These are phyloP conservation scores for Musa itinerans DNA, from an alignment of 176 grass and related monocot genomes.

Conservation along the genomic window DNA sequence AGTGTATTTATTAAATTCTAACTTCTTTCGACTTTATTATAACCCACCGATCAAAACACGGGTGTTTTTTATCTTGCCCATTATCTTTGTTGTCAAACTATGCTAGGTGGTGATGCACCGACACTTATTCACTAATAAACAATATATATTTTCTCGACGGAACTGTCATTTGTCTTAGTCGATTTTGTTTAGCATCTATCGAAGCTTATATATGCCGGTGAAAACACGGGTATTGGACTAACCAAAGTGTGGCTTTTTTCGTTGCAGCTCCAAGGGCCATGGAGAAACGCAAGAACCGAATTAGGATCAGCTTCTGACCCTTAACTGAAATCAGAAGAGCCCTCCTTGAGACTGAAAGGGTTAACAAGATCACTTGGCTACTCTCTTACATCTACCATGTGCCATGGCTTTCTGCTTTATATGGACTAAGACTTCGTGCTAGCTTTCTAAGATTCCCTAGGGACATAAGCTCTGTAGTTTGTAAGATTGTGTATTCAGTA, in stretches of 20 bases:
- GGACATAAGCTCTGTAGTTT: conserved; percentile 1
- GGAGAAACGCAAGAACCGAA: conserved; percentile 11
- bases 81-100: no score
- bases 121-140: no score
- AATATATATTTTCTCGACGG: no score
- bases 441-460: not conserved
- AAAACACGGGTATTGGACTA: not conserved
- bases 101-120: no score
- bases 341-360: not conserved
- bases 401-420: not conserved
- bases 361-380: not conserved
- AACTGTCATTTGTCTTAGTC: no score
- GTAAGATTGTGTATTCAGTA: not conserved
- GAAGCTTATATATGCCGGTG: not conserved
- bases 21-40: no score
- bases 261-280: conserved; percentile 2
- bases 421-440: not conserved
- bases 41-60: no score
- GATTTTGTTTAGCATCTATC: no score
- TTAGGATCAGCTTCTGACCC: not conserved
- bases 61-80: no score
- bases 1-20: no score
- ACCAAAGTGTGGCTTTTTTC: not conserved
- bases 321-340: not conserved
- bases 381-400: not conserved